A percentile compares a stretch with the other conserved stretches of the same genome.
Evolutionary conservation across 2,329 filamentous ascomycete species (phyloP).

Genomic region (Hortaea werneckii): DNA sequence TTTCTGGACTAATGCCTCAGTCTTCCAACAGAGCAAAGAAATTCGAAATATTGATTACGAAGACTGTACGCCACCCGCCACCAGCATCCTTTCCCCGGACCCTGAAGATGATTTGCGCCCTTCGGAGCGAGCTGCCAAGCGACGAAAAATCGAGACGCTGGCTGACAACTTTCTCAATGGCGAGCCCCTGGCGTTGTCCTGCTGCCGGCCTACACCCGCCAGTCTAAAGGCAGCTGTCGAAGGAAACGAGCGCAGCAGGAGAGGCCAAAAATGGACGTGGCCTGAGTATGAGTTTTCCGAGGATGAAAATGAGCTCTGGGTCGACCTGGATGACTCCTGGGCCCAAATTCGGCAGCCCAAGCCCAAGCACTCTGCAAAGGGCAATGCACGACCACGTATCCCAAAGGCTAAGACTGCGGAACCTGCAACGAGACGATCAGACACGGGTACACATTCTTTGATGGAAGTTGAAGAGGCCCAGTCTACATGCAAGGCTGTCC

Average conservation of each 20-base stretch:
- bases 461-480: conserved; percentile 4
- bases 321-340: conserved; percentile 3
- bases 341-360: conserved; percentile 1
- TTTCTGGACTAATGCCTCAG: conserved; percentile 19
- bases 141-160: conserved; percentile 48
- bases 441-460: neutral
- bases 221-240: conserved; percentile 27
- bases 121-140: conserved; percentile 40
- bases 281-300: neutral
- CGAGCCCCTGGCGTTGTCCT: conserved; percentile 46
- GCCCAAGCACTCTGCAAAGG: neutral
- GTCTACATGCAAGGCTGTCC: conserved; percentile 1
- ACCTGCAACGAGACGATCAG: no score
- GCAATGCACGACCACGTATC: no score
- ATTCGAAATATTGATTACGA: conserved; percentile 18
- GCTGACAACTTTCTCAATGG: conserved; percentile 51
- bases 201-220: conserved; percentile 34
- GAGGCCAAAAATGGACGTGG: conserved; percentile 4
- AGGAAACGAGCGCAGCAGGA: conserved; percentile 46
- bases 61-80: conserved; percentile 9
- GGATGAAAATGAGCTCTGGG: conserved; percentile 1
- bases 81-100: conserved; percentile 43
- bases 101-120: conserved; percentile 49
- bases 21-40: conserved; percentile 20
- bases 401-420: no score